Evolutionary conservation across 108 stramenopile species (phyloP), one percentile per base, ranked within the genome.

Genomic region (Licmophora abbreviata): DNA sequence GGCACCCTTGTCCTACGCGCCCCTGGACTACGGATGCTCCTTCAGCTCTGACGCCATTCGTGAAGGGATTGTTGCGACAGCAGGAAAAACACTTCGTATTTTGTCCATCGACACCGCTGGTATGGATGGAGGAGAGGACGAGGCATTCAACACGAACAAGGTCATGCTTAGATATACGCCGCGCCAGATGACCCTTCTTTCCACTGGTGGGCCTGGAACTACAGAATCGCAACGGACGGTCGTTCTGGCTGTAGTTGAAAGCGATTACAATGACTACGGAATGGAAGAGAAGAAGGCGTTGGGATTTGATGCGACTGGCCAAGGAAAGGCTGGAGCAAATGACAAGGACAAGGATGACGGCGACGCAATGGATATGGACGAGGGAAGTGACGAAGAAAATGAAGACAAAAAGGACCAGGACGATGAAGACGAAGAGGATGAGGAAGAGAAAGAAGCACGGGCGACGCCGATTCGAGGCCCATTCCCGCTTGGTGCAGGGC

Each of bases 1-100:
- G 75, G 88, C 93, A 29, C 98, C 98, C 3, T 71, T 99, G 36
- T 85, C 85, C 48, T 97, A 95, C 65, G 88, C 81, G 20, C 81
- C 90, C 9, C 64, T 99, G 1, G 94, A 97, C 36, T 86, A 92
- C 56, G 96, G 88, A 17, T 83, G 88, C 45, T 76, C 76, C 27
- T 97, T 99, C 61, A 69, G 75, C 29, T 89, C 85, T 40, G 95
- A 91, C 42, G 80, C 76, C 17, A 81, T 95, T 36, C 77, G 70
- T 25, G 95, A 99, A 56, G 98, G 96, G 24, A 78, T 99, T 40
- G 96, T 97, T 8, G 98, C 96, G 9, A 90, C 95, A 22, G 75
- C 92, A 6, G 97, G 93, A 14, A 78, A 69, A 29, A 88, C 91
- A 22, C 73, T 97, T 10, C 71, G 94, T 23, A 95, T 99, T 56